Base-by-base conservation (phyloP, 768 basidiomycete genomes). In the Leccinum subtestaceum region DNA sequence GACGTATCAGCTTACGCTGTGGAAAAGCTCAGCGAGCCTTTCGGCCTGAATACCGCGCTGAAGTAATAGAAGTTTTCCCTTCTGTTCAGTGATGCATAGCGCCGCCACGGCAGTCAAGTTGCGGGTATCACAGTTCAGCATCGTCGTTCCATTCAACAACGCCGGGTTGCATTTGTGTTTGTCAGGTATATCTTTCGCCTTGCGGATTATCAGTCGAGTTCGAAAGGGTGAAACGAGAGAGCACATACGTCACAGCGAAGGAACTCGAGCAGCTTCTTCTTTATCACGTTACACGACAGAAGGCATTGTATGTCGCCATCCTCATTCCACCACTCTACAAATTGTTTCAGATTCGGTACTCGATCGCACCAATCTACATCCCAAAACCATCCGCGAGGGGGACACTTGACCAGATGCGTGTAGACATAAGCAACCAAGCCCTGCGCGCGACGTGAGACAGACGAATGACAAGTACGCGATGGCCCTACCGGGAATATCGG, bases 381-480 rank as follows among this genome's bases (percentile, higher is more conserved):
- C 4, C 4, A 52, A 52, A 60, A 1, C 67, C 52, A 63, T 43
- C 62, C 31, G 25, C 53, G 60, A 32, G 36, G 51, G 55, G 60
- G 38, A 27, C 70, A 71, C 43, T n/a, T 5, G 11, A 63, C 27
- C 25, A 71, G 29, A 52, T 71, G 72, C 5, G 72, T 71, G 31
- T 67, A 71, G 2, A 62, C 61, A 45, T 73, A 72, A 29, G 70
- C 72, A 7, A 21, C 47, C 5, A 71, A 45, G 40, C 67, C 71
- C 70, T 71, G 27, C 40, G 21, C 1, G 21, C 10, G 23, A 34
- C 6, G 32, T 69, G 48, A 65, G 67, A 57, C 8, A 10, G 45
- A 40, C 1, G 17, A 56, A 58, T 43, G 38, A 45, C 25, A 17
- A 48, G 40, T 13, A 21, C 47, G 7, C 43, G 38, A 45, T 19